phyloP scores from a whole-genome alignment of 345 rosid species.

The Adansonia digitata region DNA sequence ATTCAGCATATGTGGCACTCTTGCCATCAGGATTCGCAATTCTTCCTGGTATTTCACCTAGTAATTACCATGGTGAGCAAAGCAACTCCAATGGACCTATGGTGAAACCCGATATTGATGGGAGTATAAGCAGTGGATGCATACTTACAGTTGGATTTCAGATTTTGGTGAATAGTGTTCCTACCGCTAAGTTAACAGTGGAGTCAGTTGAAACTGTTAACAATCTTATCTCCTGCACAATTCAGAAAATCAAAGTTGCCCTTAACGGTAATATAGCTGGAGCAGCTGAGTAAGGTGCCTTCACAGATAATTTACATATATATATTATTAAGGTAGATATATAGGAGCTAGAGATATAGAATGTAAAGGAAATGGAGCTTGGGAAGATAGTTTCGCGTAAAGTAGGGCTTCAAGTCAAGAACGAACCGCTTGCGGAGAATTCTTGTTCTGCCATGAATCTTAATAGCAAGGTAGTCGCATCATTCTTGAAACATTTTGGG shows the following conservation, averaged over 20 bases:
- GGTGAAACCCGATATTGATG: background rate
- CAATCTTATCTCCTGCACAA: conserved; percentile 69
- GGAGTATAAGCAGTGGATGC: conserved; percentile 43
- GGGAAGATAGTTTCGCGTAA: too few relatives aligned
- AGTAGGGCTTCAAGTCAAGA: conserved; percentile 93
- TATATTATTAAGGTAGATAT: too few relatives aligned
- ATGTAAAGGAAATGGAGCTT: too few relatives aligned
- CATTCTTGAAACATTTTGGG: conserved; percentile 17
- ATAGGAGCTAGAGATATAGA: background rate
- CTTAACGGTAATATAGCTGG: conserved; percentile 12
- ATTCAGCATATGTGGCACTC: conserved; percentile 74
- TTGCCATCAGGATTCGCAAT: conserved; percentile 85
- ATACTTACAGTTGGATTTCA: conserved; percentile 81
- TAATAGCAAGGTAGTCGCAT: background rate
- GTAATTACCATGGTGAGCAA: conserved; percentile 16
- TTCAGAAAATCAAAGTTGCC: conserved; percentile 65
- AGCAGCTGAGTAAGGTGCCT: background rate
- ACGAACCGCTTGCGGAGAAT: conserved; percentile 59
- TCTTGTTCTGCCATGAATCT: conserved; percentile 48
- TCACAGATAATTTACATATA: too few relatives aligned
- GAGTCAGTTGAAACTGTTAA: conserved; percentile 82
- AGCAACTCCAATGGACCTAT: conserved; percentile 1
- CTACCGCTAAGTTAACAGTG: conserved; percentile 70
- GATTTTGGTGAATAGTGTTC: conserved; percentile 69
- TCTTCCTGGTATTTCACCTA: conserved; percentile 42